Conservation (phyloP, 2,329 filamentous ascomycete genomes). For the Remersonia thermophila region DNA sequence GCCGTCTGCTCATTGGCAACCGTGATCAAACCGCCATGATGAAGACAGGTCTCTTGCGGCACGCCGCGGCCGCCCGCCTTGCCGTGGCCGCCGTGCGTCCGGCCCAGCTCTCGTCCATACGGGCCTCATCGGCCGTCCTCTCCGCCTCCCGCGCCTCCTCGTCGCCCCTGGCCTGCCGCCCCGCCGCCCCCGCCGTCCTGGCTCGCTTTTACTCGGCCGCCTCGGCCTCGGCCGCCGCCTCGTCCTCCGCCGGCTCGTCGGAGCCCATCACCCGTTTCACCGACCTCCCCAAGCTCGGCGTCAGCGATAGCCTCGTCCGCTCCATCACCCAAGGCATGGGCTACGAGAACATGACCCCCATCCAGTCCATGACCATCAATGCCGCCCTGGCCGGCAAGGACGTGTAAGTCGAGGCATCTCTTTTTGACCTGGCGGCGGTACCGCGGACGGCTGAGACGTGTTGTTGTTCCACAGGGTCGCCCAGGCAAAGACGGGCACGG, state of each 20-base stretch:
- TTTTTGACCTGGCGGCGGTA: not conserved
- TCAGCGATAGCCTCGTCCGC: conserved; percentile 53
- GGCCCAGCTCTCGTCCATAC: conserved; percentile 3
- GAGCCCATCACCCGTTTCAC: conserved; percentile 29
- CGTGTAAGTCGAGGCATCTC: conserved; percentile 45
- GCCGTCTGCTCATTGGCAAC: too few species aligned
- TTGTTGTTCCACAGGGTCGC: conserved; percentile 47
- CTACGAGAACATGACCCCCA: conserved; percentile 80
- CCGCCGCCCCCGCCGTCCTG: conserved; percentile 7
- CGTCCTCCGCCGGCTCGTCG: conserved; percentile 6
- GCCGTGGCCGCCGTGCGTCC: conserved; percentile 10
- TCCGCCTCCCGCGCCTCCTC: conserved; percentile 18
- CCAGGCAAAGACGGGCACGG: conserved; percentile 92
- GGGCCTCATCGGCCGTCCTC: conserved; percentile 12
- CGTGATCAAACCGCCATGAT: conserved; percentile 9
- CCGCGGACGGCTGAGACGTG: conserved; percentile 10
- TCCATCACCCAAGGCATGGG: conserved; percentile 61
- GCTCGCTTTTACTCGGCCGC: conserved; percentile 30
- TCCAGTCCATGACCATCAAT: conserved; percentile 74
- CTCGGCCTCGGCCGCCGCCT: conserved; percentile 18
- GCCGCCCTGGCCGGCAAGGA: conserved; percentile 69
- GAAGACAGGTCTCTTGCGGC: conserved; percentile 18
- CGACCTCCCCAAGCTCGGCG: conserved; percentile 33
- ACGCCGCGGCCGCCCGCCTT: conserved; percentile 16
- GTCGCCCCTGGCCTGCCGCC: conserved; percentile 3